A percentile compares a stretch with the other conserved stretches of the same genome.
Conservation (phyloP, 1,139 yeast genomes). For the Lodderomyces elongisporus region DNA sequence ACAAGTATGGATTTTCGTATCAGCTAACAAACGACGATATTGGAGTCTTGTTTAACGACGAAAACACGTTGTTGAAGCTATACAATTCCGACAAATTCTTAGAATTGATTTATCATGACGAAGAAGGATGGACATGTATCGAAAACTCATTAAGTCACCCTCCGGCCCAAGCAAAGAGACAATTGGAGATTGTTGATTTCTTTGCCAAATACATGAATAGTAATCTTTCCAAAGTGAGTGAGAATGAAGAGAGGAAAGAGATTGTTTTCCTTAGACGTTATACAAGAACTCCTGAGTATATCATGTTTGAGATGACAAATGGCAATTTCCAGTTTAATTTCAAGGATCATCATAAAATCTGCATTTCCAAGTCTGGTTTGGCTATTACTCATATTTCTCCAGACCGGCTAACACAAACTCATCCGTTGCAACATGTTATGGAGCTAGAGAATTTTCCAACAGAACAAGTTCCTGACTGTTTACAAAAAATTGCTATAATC, state of each 20-base stretch:
- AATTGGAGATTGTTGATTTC: constrained; percentile 76
- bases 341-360: constrained; percentile 87
- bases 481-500: constrained; percentile 32
- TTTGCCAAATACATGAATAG: constrained; percentile 82
- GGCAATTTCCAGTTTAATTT: constrained; percentile 93
- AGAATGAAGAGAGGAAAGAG: constrained; percentile 52
- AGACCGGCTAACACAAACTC: constrained; percentile 66
- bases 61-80: constrained; percentile 69
- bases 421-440: constrained; percentile 55
- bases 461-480: constrained; percentile 48
- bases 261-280: constrained; percentile 76
- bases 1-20: constrained; percentile 92
- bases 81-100: constrained; percentile 62
- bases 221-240: constrained; percentile 71
- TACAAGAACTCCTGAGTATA: constrained; percentile 70
- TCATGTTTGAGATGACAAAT: constrained; percentile 90
- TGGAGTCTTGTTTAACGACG: constrained; percentile 87
- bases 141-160: constrained; percentile 54
- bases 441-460: constrained; percentile 61
- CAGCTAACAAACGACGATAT: constrained; percentile 86
- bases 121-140: constrained; percentile 70
- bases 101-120: constrained; percentile 53
- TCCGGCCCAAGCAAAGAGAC: constrained; percentile 61
- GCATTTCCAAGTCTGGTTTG: constrained; percentile 70
- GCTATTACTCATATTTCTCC: constrained; percentile 81